Percentiles rank a stretch among this genome's conserved stretches.
phyloP scores from a whole-genome alignment of 176 grass and related monocot species.

The Avena eriantha region DNA sequence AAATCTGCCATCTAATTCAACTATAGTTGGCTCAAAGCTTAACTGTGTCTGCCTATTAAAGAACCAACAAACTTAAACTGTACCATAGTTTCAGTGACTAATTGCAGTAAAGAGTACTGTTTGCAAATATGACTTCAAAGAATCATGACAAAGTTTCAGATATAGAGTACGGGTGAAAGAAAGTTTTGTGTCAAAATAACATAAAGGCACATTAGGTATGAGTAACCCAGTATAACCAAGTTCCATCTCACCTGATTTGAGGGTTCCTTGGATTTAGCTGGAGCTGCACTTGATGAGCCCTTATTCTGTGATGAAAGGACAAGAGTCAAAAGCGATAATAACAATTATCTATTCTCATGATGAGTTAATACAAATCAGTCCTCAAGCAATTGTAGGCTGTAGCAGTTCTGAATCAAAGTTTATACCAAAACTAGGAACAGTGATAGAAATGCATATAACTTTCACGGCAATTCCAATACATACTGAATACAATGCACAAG shows the following conservation, averaged over 20 bases:
- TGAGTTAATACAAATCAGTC: conserved; percentile 1
- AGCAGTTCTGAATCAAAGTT: conserved; percentile 18
- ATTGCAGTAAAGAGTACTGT: background rate
- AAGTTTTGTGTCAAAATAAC: background rate
- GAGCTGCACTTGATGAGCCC: conserved; percentile 67
- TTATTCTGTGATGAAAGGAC: conserved; percentile 66
- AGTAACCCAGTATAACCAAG: background rate
- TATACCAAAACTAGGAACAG: background rate
- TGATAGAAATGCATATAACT: conserved; percentile 12
- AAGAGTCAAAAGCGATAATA: conserved; percentile 25
- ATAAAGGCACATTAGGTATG: background rate
- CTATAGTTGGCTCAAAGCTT: background rate
- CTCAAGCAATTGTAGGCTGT: background rate
- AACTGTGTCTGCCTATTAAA: conserved; percentile 9
- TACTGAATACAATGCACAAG: background rate
- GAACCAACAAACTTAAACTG: conserved; percentile 20
- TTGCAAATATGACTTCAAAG: conserved; percentile 5
- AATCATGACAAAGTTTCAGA: conserved; percentile 22
- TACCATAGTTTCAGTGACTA: background rate
- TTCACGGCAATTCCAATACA: conserved; percentile 27
- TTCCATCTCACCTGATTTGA: conserved; percentile 56
- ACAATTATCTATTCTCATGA: conserved; percentile 8
- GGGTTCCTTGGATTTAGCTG: conserved; percentile 52
- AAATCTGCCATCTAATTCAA: background rate
- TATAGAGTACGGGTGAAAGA: background rate